Base-by-base conservation (phyloP, 2,329 filamentous ascomycete species). In the Exophiala viscosa region DNA sequence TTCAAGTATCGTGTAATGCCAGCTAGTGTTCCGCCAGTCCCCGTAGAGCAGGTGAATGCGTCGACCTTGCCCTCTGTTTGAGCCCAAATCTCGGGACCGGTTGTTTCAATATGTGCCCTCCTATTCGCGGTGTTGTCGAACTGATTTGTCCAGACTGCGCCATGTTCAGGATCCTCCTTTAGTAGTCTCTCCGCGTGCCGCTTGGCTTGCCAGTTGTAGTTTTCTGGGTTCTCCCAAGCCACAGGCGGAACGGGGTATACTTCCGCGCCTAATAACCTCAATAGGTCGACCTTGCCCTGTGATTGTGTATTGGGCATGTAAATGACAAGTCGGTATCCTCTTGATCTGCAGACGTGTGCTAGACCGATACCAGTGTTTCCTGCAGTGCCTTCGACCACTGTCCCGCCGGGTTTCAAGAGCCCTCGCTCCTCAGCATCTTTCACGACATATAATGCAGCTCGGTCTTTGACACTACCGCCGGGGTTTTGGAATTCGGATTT, bases 281-380 rank as follows among this genome's bases (percentile, higher is more conserved):
- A 77, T 48, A 99, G 80, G 70, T 97, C 93, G 68, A 99, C 88
- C 78, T 99, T 99, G 69, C 91, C 93, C 74, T 96, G 92, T 15
- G 91, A 95, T 75, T 97, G 93, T 44, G 92, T 97, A 78, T 99
- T 88, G 65, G 93, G 93, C 93, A 99, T 97, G 83, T 97, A 99
- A 69, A 99, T 99, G 67, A 97, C 91, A 45, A 96, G 84, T 69
- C 87, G 87, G 80, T 99, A 97, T 36, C 92, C 93, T 65, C 86
- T 87, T 34, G 86, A 88, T 55, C 92, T 84, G 75, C 93, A 97
- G 51, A 99, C 93, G 74, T 97, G 93, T 15, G 93, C 93, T 39
- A 99, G 86, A 1, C 93, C 93, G 70, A 99, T 99, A 60, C 93
- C 93, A 28, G 93, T 99, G 78, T 97, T 99, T 48, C 93, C 93